Percentiles rank a stretch among this genome's conserved stretches.
Evolutionary conservation across 2,329 filamentous ascomycete species (phyloP).

Genomic region (Cercospora sp.): DNA sequence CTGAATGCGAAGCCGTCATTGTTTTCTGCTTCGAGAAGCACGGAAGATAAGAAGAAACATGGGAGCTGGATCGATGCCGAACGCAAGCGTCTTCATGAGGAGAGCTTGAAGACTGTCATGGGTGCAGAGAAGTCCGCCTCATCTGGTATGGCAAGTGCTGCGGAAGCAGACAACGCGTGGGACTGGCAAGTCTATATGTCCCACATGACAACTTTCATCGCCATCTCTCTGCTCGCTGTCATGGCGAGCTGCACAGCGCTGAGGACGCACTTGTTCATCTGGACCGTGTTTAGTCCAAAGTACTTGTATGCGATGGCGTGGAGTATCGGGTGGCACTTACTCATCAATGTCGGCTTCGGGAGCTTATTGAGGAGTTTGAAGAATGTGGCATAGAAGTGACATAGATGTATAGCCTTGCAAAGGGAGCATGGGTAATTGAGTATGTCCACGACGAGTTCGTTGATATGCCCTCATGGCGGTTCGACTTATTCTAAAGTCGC

Average conservation of each 20-base stretch:
- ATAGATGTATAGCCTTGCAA: neutral
- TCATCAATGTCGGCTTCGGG: conserved; percentile 65
- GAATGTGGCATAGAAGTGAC: neutral
- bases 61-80: conserved; percentile 35
- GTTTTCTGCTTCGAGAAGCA: neutral
- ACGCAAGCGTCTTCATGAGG: conserved; percentile 31
- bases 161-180: conserved; percentile 22
- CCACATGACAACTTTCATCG: conserved; percentile 69
- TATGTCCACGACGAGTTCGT: neutral
- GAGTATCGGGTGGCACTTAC: conserved; percentile 77
- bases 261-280: conserved; percentile 90
- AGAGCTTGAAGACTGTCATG: conserved; percentile 24
- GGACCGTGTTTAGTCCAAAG: conserved; percentile 98
- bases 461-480: neutral
- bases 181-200: conserved; percentile 53
- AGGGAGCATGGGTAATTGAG: neutral
- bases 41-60: neutral
- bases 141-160: neutral
- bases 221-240: conserved; percentile 66
- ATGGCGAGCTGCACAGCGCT: conserved; percentile 86
- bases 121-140: conserved; percentile 13
- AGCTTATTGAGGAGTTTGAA: conserved; percentile 17
- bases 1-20: conserved; percentile 23
- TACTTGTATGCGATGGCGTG: conserved; percentile 91
- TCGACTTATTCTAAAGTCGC: neutral